Evolutionary conservation across 345 rosid species (phyloP).

Genomic region (Bretschneidera sinensis): DNA sequence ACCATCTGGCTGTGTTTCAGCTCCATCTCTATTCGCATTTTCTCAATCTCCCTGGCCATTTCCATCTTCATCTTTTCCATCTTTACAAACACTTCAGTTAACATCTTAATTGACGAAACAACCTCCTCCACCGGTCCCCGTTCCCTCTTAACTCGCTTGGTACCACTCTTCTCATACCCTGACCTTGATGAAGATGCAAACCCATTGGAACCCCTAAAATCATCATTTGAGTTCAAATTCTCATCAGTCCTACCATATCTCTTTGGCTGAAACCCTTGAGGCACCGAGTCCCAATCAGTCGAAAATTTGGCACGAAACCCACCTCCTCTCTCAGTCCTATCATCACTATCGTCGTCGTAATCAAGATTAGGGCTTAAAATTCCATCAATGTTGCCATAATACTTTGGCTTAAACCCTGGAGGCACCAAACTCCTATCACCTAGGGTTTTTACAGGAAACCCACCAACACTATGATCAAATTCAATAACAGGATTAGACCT

Average conservation of each 20-base stretch:
- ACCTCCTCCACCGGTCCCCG: conserved; percentile 46
- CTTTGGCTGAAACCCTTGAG: conserved; percentile 14
- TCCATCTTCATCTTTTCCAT: conserved; percentile 73
- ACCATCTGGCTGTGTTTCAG: conserved; percentile 66
- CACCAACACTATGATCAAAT: conserved; percentile 22
- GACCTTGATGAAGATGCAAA: conserved; percentile 32
- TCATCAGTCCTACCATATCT: conserved; percentile 15
- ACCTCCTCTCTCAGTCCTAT: conserved; percentile 25
- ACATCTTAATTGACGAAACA: conserved; percentile 49
- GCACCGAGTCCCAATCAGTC: conserved; percentile 13
- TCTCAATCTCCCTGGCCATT: conserved; percentile 68
- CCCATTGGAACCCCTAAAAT: conserved; percentile 25
- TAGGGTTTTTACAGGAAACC: conserved; percentile 44
- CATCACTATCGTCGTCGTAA: conserved; percentile 28
- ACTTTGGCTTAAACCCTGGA: conserved; percentile 31
- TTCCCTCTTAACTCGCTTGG: conserved; percentile 30
- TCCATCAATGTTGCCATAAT: conserved; percentile 24
- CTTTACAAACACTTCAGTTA: conserved; percentile 57
- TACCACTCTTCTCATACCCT: conserved; percentile 24
- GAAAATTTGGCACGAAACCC: conserved; percentile 18
- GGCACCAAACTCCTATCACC: conserved; percentile 40
- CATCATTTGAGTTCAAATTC: conserved; percentile 3
- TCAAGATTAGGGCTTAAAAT: conserved; percentile 24
- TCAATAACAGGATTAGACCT: conserved; percentile 23
- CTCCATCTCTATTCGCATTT: conserved; percentile 62